These are phyloP conservation scores for Fusarium sp. DNA, from an alignment of 2,329 filamentous ascomycete species.

Conservation along the genomic window DNA sequence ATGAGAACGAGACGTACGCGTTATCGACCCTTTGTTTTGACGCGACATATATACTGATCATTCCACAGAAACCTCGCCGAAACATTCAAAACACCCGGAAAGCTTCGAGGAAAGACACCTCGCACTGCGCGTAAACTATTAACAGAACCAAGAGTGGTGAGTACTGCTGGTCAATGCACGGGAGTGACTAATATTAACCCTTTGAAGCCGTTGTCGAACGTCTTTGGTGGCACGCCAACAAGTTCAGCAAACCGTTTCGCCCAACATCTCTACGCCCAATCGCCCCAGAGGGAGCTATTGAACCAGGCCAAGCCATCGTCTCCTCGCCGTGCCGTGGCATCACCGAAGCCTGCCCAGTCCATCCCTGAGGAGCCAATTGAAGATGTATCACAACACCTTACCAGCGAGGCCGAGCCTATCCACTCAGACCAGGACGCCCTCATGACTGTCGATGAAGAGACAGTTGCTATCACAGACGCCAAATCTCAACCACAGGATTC, in stretches of 20 bases:
- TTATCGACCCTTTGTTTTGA: slow-evolving; percentile 1
- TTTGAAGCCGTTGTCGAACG: slow-evolving; percentile 67
- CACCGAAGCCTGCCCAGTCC: slow-evolving; percentile 45
- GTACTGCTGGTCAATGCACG: slow-evolving; percentile 46
- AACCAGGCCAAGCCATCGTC: slow-evolving; percentile 51
- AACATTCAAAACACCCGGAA: slow-evolving; percentile 94
- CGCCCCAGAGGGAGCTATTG: slow-evolving; percentile 60
- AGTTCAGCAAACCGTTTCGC: slow-evolving; percentile 65
- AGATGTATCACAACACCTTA: slow-evolving; percentile 9
- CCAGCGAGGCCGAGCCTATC: slow-evolving; percentile 8
- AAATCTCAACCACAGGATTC: slow-evolving; percentile 62
- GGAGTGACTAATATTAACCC: slow-evolving; percentile 42
- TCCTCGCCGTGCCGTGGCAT: slow-evolving; percentile 49
- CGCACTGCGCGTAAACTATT: slow-evolving; percentile 73
- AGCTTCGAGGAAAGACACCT: slow-evolving; percentile 83
- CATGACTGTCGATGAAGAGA: slow-evolving; percentile 11
- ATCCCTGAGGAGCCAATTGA: slow-evolving; percentile 7
- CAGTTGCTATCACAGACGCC: not conserved
- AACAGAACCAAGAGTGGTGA: slow-evolving; percentile 71
- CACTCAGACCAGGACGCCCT: slow-evolving; percentile 23
- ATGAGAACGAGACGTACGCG: slow-evolving; percentile 81
- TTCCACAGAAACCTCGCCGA: slow-evolving; percentile 82
- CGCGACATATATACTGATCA: slow-evolving; percentile 24
- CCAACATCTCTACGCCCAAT: slow-evolving; percentile 60
- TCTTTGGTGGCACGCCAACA: slow-evolving; percentile 67